Evolutionary conservation across 2,329 filamentous ascomycete species (phyloP), one percentile per base, ranked within the genome.

Genomic region (Exophiala oligosperma): DNA sequence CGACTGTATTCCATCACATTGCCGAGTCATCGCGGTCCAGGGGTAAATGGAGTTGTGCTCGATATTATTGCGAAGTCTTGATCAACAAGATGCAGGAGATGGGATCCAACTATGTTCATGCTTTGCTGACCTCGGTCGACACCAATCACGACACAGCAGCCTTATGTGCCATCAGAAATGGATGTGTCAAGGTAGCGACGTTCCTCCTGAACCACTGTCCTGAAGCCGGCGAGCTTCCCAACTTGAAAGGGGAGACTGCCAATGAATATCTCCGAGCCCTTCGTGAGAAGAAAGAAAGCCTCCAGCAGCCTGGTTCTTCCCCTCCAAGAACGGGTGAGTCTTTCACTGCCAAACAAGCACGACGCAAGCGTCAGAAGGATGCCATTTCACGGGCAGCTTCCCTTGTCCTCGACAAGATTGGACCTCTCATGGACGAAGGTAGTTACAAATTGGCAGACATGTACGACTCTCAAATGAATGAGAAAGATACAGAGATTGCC

Each of bases 1-100:
- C 88, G 60, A 97, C 92, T 0, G 90, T 96, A 52, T 93, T 99
- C 68, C 94, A 97, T 70, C 93, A 97, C 72, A 92, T 96, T 44
- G 91, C 92, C 17, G 88, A 90, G 53, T 93, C 93, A 67, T 96
- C 93, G 57, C 87, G 87, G 66, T 90, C 89, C 52, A 88, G 91
- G 51, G 90, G 89, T 61, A 96, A 93, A 73, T 92, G 92, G 70
- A 88, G 90, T 23, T 95, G 90, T 69, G 92, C 92, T 32, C 84
- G 91, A 35, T 97, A 97, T 73, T 99, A 99, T 74, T 84, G 96
- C 32, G 93, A 97, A 72, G 89, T 89, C 64, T 87, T 97, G 61
- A 81, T 97, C 55, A 93, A 95, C 73, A 92, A 89, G 72, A 84
- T 99, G 60, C 85, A 87, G 61, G 91, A 95, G 68, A 85, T 86